Percentiles rank a stretch among this genome's conserved stretches.
These are phyloP conservation scores for Pichia sporocuriosa DNA, from an alignment of 805 yeast genomes.

Conservation along the genomic window DNA sequence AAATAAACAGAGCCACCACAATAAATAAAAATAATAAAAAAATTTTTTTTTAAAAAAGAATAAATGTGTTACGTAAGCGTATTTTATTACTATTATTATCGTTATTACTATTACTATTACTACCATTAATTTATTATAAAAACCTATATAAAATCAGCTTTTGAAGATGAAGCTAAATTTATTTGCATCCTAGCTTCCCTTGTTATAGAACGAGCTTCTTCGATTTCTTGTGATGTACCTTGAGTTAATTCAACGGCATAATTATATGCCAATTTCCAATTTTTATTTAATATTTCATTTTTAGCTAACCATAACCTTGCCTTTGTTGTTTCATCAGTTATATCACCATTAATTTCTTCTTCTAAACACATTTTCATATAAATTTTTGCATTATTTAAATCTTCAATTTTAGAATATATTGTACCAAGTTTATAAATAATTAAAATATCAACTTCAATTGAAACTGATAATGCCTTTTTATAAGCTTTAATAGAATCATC, in stretches of 20 bases:
- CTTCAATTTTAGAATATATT: conserved; percentile 52
- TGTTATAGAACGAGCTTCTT: conserved; percentile 80
- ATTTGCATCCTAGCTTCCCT: conserved; percentile 64
- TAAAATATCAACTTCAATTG: conserved; percentile 43
- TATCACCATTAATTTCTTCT: conserved; percentile 56
- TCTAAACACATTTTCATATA: conserved; percentile 66
- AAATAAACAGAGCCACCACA: too few species aligned
- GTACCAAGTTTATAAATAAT: conserved; percentile 63
- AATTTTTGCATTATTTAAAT: conserved; percentile 44
- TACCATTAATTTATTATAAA: too few species aligned
- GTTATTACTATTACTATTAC: too few species aligned
- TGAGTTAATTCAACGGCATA: conserved; percentile 64
- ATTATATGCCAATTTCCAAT: conserved; percentile 62
- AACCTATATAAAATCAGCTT: neutral
- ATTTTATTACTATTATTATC: too few species aligned
- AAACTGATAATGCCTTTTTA: conserved; percentile 60
- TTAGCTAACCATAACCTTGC: conserved; percentile 86
- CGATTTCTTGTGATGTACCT: conserved; percentile 80
- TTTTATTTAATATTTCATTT: conserved; percentile 46
- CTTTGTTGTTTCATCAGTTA: conserved; percentile 65
- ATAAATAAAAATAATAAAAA: too few species aligned
- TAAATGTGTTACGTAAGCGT: conserved; percentile 1
- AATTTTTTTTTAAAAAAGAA: too few species aligned
- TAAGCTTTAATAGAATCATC: conserved; percentile 76
- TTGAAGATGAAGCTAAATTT: conserved; percentile 13